A percentile compares a stretch with the other conserved stretches of the same genome.
Evolutionary conservation across 495 filamentous ascomycete species (phyloP).

Genomic region (Hamigera avellanea): DNA sequence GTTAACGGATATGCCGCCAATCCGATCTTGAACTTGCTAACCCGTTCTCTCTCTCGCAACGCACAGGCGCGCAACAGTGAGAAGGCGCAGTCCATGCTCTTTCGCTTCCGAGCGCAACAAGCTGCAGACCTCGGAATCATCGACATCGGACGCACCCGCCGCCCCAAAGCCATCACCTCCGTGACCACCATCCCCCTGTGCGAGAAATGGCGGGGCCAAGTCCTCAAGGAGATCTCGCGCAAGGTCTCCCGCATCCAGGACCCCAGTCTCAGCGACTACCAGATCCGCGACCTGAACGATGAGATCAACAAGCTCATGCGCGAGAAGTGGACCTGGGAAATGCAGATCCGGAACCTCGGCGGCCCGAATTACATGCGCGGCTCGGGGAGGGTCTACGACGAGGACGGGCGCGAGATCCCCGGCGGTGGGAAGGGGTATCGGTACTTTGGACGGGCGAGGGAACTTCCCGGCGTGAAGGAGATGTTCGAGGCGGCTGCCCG

Average conservation of each 20-base stretch:
- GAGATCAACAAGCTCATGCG: conserved; percentile 99
- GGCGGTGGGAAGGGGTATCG: conserved; percentile 84
- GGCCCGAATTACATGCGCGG: conserved; percentile 98
- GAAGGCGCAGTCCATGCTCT: conserved; percentile 99
- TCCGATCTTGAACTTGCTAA: too few relatives aligned
- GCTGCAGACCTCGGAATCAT: conserved; percentile 94
- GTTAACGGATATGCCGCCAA: not conserved
- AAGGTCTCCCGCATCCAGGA: conserved; percentile 96
- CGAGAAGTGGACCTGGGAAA: conserved; percentile 97
- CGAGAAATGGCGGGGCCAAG: conserved; percentile 98
- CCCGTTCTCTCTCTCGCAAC: not conserved
- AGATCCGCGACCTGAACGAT: conserved; percentile 96
- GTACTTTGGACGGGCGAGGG: conserved; percentile 85
- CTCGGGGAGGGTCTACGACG: conserved; percentile 73
- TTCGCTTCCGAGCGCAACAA: conserved; percentile 96
- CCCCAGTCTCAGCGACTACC: conserved; percentile 74
- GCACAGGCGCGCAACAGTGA: conserved; percentile 75
- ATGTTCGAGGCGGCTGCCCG: conserved; percentile 70
- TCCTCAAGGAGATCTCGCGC: conserved; percentile 92
- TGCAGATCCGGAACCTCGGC: conserved; percentile 85
- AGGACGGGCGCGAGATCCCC: conserved; percentile 81
- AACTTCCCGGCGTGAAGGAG: conserved; percentile 93
- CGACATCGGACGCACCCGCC: conserved; percentile 78
- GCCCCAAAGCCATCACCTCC: conserved; percentile 79
- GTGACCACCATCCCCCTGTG: conserved; percentile 73